Conservation (phyloP, 768 basidiomycete genomes). For the Fomitopsis serialis region DNA sequence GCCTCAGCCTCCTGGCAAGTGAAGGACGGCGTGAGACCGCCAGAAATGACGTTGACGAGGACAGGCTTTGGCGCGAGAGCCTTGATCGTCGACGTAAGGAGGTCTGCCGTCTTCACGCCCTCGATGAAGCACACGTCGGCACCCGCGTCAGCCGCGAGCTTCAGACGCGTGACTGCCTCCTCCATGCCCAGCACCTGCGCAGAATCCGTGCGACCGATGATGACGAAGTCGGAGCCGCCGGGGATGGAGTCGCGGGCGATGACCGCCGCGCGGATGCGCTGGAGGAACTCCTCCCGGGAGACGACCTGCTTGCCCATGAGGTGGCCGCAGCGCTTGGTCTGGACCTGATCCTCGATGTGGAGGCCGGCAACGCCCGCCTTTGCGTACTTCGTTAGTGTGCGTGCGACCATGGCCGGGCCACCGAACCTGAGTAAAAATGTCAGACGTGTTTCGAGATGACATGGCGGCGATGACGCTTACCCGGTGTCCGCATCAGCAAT, state of each 20-base stretch:
- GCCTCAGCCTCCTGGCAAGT: slow-evolving; percentile 63
- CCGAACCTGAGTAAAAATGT: slow-evolving; percentile 41
- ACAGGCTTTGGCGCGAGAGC: slow-evolving; percentile 71
- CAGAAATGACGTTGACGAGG: slow-evolving; percentile 76
- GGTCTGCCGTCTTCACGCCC: slow-evolving; percentile 64
- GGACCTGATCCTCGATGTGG: slow-evolving; percentile 81
- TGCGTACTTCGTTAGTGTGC: slow-evolving; percentile 67
- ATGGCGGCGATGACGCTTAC: slow-evolving; percentile 26
- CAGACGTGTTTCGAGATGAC: slow-evolving; percentile 14
- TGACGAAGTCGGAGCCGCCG: slow-evolving; percentile 71
- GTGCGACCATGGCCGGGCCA: slow-evolving; percentile 69
- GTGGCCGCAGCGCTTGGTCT: slow-evolving; percentile 79
- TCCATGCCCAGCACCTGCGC: slow-evolving; percentile 79
- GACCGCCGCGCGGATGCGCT: slow-evolving; percentile 72
- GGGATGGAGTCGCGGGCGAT: slow-evolving; percentile 73
- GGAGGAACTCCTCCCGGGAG: slow-evolving; percentile 69
- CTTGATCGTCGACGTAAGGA: slow-evolving; percentile 57
- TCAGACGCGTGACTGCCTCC: slow-evolving; percentile 59
- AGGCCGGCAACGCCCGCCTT: slow-evolving; percentile 67
- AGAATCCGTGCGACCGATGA: slow-evolving; percentile 74
- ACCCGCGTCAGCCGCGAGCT: slow-evolving; percentile 66
- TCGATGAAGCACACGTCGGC: slow-evolving; percentile 83
- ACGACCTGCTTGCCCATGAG: slow-evolving; percentile 79
- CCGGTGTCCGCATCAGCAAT: slow-evolving; percentile 82
- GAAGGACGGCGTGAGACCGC: slow-evolving; percentile 72